A percentile compares a stretch with the other conserved stretches of the same genome.
Conservation (phyloP, 1,284 basidiomycete genomes). For the Fereydounia khargensis region DNA sequence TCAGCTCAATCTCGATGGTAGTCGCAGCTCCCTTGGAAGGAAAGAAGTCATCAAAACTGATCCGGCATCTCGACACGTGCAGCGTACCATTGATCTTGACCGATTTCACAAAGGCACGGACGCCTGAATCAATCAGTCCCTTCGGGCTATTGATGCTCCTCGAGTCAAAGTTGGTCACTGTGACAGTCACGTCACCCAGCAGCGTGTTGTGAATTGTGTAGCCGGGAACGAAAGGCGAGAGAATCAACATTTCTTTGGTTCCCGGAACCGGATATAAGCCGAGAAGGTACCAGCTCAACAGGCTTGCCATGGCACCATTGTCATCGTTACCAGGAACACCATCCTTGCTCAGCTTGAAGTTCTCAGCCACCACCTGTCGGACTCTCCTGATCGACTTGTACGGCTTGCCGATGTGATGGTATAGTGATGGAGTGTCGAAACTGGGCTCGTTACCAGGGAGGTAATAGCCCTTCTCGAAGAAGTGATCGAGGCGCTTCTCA, state of each 20-base stretch:
- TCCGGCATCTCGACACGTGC: slow-evolving; percentile 22
- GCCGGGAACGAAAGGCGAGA: slow-evolving; percentile 40
- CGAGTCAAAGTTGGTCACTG: slow-evolving; percentile 30
- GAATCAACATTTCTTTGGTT: slow-evolving; percentile 38
- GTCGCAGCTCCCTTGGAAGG: neutral
- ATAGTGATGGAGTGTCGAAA: slow-evolving; percentile 39
- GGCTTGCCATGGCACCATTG: slow-evolving; percentile 70
- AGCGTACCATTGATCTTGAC: slow-evolving; percentile 25
- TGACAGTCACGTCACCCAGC: slow-evolving; percentile 32
- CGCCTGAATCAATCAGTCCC: slow-evolving; percentile 11
- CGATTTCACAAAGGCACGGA: slow-evolving; percentile 20
- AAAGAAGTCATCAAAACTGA: slow-evolving; percentile 33
- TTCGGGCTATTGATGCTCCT: slow-evolving; percentile 5
- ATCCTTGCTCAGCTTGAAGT: slow-evolving; percentile 32
- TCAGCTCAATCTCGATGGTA: slow-evolving; percentile 22
- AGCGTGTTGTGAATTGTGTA: slow-evolving; percentile 42
- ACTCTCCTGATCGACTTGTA: slow-evolving; percentile 24
- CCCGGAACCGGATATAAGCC: slow-evolving; percentile 66
- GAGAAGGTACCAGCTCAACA: slow-evolving; percentile 65
- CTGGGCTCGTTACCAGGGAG: slow-evolving; percentile 45
- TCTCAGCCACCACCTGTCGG: slow-evolving; percentile 23
- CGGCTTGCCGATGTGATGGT: slow-evolving; percentile 32
- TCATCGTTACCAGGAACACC: slow-evolving; percentile 62
- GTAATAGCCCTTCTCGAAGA: slow-evolving; percentile 39
- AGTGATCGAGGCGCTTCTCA: slow-evolving; percentile 39